These are phyloP conservation scores for Gymnopilus dilepis DNA, from an alignment of 768 basidiomycete species.

Conservation along the genomic window DNA sequence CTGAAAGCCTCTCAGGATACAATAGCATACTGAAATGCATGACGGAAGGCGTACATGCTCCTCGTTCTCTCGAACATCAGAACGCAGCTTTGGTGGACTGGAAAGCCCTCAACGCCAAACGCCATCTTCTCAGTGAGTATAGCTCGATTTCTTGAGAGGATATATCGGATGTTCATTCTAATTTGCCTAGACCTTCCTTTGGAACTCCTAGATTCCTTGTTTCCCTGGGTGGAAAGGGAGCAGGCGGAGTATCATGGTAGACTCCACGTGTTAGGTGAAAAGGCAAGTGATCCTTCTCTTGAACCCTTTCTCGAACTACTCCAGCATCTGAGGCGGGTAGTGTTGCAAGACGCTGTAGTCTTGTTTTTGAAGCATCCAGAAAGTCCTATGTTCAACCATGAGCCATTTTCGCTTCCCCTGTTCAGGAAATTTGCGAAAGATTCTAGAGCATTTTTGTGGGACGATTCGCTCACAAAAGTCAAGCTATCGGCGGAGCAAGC, in stretches of 20 bases:
- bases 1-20: background rate
- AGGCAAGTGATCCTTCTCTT: background rate
- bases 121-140: background rate
- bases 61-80: background rate
- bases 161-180: no score
- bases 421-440: background rate
- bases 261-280: no score
- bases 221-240: background rate
- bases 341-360: constrained; percentile 6
- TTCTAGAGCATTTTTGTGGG: background rate
- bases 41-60: background rate
- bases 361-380: constrained; percentile 6
- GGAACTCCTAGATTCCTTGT: background rate
- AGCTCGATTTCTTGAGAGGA: no score
- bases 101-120: no score
- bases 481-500: background rate
- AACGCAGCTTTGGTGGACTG: no score
- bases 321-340: background rate
- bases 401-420: background rate
- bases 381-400: background rate
- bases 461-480: no score
- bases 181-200: background rate
- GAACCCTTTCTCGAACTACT: background rate
- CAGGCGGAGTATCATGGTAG: background rate
- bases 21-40: background rate